Conservation (phyloP, 495 filamentous ascomycete species). For the Xylaria cubensis region DNA sequence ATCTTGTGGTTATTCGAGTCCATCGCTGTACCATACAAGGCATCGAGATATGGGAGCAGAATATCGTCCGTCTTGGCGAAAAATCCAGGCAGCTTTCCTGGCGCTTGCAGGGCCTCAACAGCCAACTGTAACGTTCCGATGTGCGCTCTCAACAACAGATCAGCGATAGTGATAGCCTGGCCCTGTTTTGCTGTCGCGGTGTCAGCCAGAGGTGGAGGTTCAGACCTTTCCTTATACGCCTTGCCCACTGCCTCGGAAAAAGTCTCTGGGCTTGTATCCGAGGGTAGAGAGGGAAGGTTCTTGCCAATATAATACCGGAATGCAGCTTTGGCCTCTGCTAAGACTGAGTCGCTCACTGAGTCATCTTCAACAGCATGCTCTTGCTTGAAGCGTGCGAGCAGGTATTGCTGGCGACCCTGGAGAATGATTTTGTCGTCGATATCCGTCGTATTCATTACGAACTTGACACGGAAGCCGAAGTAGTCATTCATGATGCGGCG, state of each 20-base stretch:
- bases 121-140: conserved; percentile 44
- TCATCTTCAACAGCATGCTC: conserved; percentile 34
- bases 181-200: conserved; percentile 23
- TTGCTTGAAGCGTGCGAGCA: conserved; percentile 58
- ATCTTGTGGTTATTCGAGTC: conserved; percentile 63
- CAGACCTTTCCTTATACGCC: conserved; percentile 30
- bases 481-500: conserved; percentile 81
- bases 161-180: conserved; percentile 53
- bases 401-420: conserved; percentile 70
- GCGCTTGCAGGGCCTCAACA: conserved; percentile 44
- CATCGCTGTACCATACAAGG: conserved; percentile 52
- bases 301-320: conserved; percentile 39
- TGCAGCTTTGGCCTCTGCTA: conserved; percentile 35
- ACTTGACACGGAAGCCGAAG: conserved; percentile 80
- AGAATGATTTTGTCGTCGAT: conserved; percentile 92
- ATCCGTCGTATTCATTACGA: conserved; percentile 93
- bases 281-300: conserved; percentile 37
- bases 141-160: conserved; percentile 35
- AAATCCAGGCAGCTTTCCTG: conserved; percentile 33
- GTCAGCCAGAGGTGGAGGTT: conserved; percentile 22
- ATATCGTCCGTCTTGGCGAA: conserved; percentile 47
- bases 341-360: conserved; percentile 33
- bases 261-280: conserved; percentile 34
- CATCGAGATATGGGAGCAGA: conserved; percentile 73
- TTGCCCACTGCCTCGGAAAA: conserved; percentile 34